phyloP scores from a whole-genome alignment of 2,329 filamentous ascomycete species.

The Phaeosphaeriaceae sp. region DNA sequence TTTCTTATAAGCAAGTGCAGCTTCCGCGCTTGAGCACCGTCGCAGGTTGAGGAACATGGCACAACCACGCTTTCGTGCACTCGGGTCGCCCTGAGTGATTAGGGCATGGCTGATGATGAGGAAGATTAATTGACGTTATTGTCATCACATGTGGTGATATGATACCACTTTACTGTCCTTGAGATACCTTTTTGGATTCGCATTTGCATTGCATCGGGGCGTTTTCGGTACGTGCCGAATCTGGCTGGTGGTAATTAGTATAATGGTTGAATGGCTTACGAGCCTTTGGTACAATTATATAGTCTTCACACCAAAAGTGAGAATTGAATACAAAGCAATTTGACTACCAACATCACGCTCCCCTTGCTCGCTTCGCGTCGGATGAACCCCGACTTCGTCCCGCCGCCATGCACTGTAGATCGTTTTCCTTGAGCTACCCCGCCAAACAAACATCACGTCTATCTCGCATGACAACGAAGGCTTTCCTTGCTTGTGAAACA shows the following conservation, averaged over 20 bases:
- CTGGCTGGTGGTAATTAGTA: constrained; percentile 22
- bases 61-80: constrained; percentile 20
- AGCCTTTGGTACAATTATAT: not conserved
- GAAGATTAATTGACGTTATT: constrained; percentile 1
- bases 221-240: constrained; percentile 16
- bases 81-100: constrained; percentile 15
- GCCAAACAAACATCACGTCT: constrained; percentile 14
- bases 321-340: not conserved
- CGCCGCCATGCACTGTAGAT: not conserved
- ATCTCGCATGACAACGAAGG: not conserved
- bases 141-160: not conserved
- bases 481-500: constrained; percentile 2
- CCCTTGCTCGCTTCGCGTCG: not conserved
- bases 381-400: not conserved
- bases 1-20: constrained; percentile 41
- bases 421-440: constrained; percentile 9
- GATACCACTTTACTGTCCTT: constrained; percentile 30
- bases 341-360: not conserved
- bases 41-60: constrained; percentile 13
- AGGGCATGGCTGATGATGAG: constrained; percentile 2
- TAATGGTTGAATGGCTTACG: constrained; percentile 4
- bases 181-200: constrained; percentile 39
- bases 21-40: constrained; percentile 10
- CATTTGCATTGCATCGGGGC: constrained; percentile 28
- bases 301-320: not conserved